phyloP scores from a whole-genome alignment of 192 early-diverging fungal species.

The Backusella psychrophila region DNA sequence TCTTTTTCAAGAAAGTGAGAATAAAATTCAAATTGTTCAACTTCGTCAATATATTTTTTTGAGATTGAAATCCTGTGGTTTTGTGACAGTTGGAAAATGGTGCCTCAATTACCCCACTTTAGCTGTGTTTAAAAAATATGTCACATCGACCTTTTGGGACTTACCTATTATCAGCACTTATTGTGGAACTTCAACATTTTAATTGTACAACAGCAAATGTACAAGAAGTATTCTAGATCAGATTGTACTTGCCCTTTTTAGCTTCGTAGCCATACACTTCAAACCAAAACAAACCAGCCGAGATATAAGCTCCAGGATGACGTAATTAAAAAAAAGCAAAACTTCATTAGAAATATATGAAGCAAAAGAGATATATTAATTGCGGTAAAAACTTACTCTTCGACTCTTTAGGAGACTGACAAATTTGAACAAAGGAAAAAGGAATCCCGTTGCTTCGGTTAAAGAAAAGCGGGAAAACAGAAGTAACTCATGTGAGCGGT shows the following conservation, averaged over 20 bases:
- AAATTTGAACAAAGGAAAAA: neutral
- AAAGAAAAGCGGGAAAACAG: constrained; percentile 4
- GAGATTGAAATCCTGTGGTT: too few species aligned
- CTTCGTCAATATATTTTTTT: too few species aligned
- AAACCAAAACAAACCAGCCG: neutral
- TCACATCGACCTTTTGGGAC: neutral
- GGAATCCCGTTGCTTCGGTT: neutral
- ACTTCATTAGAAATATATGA: neutral
- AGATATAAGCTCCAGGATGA: neutral
- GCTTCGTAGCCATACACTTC: neutral
- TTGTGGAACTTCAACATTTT: neutral
- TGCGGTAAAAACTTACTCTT: neutral
- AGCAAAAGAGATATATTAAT: neutral
- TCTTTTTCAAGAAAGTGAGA: too few species aligned
- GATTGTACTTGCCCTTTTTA: constrained; percentile 5
- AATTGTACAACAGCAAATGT: neutral
- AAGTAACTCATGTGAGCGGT: constrained; percentile 9
- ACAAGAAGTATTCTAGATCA: neutral
- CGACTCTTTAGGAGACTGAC: neutral
- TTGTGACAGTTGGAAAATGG: too few species aligned
- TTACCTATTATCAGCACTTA: neutral
- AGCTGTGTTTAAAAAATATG: neutral
- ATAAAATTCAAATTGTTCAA: too few species aligned
- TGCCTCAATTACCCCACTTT: neutral
- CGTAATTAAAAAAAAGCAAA: neutral